A percentile compares a stretch with the other conserved stretches of the same genome.
These are phyloP conservation scores for Chloropicon primus DNA, from an alignment of 139 green algal genomes.

Conservation along the genomic window DNA sequence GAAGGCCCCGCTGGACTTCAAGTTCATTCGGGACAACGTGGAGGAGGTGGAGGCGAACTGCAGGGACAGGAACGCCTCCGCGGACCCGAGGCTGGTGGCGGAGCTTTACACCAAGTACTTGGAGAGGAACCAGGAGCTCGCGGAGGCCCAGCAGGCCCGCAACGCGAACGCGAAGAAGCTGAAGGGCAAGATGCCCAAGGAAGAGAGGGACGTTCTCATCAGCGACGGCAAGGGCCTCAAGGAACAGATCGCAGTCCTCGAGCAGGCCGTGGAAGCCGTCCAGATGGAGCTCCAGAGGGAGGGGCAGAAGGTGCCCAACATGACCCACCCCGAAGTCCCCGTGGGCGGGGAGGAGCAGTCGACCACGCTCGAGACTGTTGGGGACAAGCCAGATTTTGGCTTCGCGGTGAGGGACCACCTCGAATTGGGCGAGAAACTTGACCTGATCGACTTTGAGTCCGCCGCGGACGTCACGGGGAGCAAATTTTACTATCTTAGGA, in stretches of 20 bases:
- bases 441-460: conserved; percentile 62
- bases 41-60: conserved; percentile 56
- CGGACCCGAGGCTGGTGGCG: conserved; percentile 52
- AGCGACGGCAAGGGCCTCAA: conserved; percentile 79
- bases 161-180: conserved; percentile 61
- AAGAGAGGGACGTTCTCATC: conserved; percentile 53
- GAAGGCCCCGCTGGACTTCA: conserved; percentile 2
- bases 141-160: conserved; percentile 48
- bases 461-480: conserved; percentile 57
- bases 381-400: background rate
- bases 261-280: conserved; percentile 30
- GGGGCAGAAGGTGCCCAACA: conserved; percentile 83
- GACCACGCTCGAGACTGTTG: conserved; percentile 9
- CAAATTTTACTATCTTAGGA: conserved; percentile 94
- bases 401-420: conserved; percentile 22
- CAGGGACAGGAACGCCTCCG: conserved; percentile 40
- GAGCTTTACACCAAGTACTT: conserved; percentile 75
- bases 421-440: conserved; percentile 21
- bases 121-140: conserved; percentile 29
- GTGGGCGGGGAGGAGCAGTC: conserved; percentile 68
- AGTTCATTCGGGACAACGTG: conserved; percentile 26
- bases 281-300: conserved; percentile 72
- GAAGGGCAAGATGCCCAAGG: conserved; percentile 73
- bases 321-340: conserved; percentile 77
- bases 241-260: conserved; percentile 57